Percentiles rank a stretch among this genome's conserved stretches.
These are phyloP conservation scores for Sporisorium scitamineum DNA, from an alignment of 1,284 basidiomycete genomes.

Conservation along the genomic window DNA sequence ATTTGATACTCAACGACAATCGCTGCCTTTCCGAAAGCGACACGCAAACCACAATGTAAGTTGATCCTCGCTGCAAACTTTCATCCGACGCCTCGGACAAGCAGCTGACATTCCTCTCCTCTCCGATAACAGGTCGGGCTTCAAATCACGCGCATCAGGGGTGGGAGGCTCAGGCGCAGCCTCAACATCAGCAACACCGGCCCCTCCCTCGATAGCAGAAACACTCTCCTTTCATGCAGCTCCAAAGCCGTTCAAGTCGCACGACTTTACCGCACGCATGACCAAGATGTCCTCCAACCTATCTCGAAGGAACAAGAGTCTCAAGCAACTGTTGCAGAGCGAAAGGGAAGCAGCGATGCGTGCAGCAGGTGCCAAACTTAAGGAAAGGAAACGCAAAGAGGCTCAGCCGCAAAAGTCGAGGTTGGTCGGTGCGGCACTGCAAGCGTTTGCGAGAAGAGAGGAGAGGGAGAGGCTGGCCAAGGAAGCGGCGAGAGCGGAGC, in stretches of 20 bases:
- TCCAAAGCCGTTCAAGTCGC: slow-evolving; percentile 49
- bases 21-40: too few relatives aligned
- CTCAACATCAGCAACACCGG: slow-evolving; percentile 39
- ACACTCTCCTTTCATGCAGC: slow-evolving; percentile 46
- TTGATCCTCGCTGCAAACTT: not conserved
- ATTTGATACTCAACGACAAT: not conserved
- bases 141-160: slow-evolving; percentile 16
- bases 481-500: slow-evolving; percentile 10
- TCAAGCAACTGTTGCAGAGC: slow-evolving; percentile 61
- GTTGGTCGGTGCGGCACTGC: slow-evolving; percentile 43
- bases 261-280: slow-evolving; percentile 36
- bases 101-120: not conserved
- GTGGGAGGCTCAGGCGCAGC: slow-evolving; percentile 14
- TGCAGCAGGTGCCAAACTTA: slow-evolving; percentile 33
- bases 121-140: slow-evolving; percentile 8
- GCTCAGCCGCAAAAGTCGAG: slow-evolving; percentile 18
- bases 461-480: slow-evolving; percentile 34
- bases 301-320: slow-evolving; percentile 56
- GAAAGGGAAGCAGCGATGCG: slow-evolving; percentile 60
- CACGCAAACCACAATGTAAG: not conserved
- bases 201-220: slow-evolving; percentile 42
- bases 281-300: slow-evolving; percentile 48
- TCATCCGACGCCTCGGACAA: not conserved
- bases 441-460: slow-evolving; percentile 39
- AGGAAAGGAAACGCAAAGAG: slow-evolving; percentile 44